Evolutionary conservation across 139 green algal species (phyloP).

Genomic region (Ettlia oleoabundans): DNA sequence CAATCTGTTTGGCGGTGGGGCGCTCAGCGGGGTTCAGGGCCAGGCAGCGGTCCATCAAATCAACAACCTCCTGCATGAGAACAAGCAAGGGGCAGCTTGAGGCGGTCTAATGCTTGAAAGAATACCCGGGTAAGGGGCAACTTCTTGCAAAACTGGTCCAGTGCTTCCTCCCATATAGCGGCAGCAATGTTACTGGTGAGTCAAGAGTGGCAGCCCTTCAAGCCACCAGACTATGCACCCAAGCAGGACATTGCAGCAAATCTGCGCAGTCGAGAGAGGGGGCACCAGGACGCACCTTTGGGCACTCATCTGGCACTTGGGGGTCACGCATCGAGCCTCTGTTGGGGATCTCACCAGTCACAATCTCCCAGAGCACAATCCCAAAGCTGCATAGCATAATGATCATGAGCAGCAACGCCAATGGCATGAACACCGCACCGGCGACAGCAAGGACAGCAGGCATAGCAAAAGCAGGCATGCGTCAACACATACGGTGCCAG

Average conservation of each 20-base stretch:
- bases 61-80: neutral
- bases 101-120: neutral
- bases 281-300: slow-evolving; percentile 20
- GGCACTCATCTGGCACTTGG: slow-evolving; percentile 47
- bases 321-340: slow-evolving; percentile 36
- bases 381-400: slow-evolving; percentile 8
- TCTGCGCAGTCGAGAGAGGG: too few species aligned
- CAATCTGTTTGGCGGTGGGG: slow-evolving; percentile 27
- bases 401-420: neutral
- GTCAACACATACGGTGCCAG: too few species aligned
- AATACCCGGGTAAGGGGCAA: too few species aligned
- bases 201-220: too few species aligned
- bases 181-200: too few species aligned
- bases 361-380: slow-evolving; percentile 39
- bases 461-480: neutral
- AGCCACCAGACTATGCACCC: too few species aligned
- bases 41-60: slow-evolving; percentile 17
- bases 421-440: too few species aligned
- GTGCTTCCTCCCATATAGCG: too few species aligned
- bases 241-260: too few species aligned
- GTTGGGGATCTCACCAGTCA: slow-evolving; percentile 47
- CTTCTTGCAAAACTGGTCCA: too few species aligned
- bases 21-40: neutral
- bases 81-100: neutral
- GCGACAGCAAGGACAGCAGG: too few species aligned